These are phyloP conservation scores for Populus davidiana DNA, from an alignment of 345 rosid species.

Conservation along the genomic window DNA sequence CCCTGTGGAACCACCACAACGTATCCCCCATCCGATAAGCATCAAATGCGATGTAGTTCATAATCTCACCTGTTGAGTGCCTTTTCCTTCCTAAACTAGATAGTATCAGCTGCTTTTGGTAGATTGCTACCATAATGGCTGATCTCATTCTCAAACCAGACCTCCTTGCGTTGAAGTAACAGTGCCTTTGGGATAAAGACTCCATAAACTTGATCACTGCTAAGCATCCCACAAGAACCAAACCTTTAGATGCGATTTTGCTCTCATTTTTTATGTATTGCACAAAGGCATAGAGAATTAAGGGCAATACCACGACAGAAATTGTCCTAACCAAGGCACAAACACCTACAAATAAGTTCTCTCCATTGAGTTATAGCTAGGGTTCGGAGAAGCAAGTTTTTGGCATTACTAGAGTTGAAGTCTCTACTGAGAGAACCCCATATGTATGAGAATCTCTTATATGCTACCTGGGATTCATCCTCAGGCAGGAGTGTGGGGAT, in stretches of 20 bases:
- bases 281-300: constrained; percentile 61
- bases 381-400: constrained; percentile 50
- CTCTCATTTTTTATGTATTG: constrained; percentile 43
- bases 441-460: constrained; percentile 48
- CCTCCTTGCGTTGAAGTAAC: constrained; percentile 60
- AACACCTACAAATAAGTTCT: constrained; percentile 46
- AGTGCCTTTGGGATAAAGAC: constrained; percentile 69
- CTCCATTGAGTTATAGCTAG: constrained; percentile 44
- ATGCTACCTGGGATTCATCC: constrained; percentile 56
- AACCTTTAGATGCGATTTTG: constrained; percentile 40
- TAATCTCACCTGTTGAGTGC: constrained; percentile 73
- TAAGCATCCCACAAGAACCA: constrained; percentile 49
- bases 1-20: constrained; percentile 69
- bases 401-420: constrained; percentile 15
- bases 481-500: constrained; percentile 51
- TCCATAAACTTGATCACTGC: constrained; percentile 50
- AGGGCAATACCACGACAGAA: constrained; percentile 51
- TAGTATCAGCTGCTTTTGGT: constrained; percentile 58
- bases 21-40: constrained; percentile 79
- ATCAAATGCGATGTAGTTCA: constrained; percentile 72
- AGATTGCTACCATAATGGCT: constrained; percentile 62
- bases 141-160: constrained; percentile 77
- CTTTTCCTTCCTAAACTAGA: constrained; percentile 61
- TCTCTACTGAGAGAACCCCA: constrained; percentile 41
- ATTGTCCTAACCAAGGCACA: constrained; percentile 50